Percentiles rank a stretch among this genome's conserved stretches.
Conservation (phyloP, 2,329 filamentous ascomycete species). For the Ophiostoma novo-ulmi region DNA sequence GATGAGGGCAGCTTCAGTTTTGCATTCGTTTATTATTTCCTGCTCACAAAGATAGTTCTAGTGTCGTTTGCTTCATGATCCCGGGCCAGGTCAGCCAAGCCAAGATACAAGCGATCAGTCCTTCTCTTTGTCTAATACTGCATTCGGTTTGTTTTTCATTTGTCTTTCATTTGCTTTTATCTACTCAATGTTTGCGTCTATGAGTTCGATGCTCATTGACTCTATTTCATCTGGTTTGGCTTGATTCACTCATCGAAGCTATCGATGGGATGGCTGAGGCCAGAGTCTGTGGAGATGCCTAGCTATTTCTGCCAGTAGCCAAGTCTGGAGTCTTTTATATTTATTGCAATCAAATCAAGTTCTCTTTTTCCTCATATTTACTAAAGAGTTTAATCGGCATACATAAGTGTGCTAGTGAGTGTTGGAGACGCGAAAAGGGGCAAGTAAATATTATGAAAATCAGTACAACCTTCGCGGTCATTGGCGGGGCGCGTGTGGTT, state of each 20-base stretch:
- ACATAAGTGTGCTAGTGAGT: not conserved
- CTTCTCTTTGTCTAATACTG: too few species aligned
- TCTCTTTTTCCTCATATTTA: not conserved
- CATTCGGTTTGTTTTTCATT: too few species aligned
- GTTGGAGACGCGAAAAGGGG: not conserved
- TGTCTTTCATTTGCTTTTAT: too few species aligned
- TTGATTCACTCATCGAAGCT: too few species aligned
- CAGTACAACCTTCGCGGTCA: not conserved
- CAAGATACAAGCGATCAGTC: too few species aligned
- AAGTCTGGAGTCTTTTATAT: not conserved
- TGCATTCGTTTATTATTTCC: not conserved
- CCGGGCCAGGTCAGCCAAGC: too few species aligned
- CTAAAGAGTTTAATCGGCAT: not conserved
- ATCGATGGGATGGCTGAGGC: not conserved
- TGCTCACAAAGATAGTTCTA: not conserved
- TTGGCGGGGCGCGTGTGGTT: not conserved
- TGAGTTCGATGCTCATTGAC: too few species aligned
- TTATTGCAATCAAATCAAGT: not conserved
- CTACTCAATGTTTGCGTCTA: too few species aligned
- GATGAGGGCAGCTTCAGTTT: not conserved
- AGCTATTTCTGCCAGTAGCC: not conserved
- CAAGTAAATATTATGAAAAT: not conserved
- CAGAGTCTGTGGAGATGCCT: not conserved
- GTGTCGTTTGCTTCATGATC: too few species aligned
- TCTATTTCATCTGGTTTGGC: too few species aligned